Evolutionary conservation across 495 filamentous ascomycete genomes (phyloP).

Genomic region (Coniosporium apollinis): DNA sequence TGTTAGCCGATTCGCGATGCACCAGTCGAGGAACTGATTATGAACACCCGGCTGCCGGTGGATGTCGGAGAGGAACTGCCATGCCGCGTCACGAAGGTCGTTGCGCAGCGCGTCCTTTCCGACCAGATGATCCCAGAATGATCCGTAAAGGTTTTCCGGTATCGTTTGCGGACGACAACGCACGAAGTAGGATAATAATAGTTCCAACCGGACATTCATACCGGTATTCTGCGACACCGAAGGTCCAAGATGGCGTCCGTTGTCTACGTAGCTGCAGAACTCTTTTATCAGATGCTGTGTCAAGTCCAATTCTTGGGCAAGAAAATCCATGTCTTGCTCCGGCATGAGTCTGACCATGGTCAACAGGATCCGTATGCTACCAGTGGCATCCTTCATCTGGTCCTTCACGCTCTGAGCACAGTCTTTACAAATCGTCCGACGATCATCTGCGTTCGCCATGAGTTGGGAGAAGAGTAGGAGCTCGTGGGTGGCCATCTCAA

Average conservation of each 20-base stretch:
- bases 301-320: background rate
- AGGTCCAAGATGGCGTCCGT: too few species aligned
- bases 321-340: background rate
- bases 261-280: background rate
- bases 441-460: conserved; percentile 1
- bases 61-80: conserved; percentile 25
- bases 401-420: conserved; percentile 9
- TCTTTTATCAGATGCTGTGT: background rate
- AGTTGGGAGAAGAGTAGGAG: background rate
- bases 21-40: conserved; percentile 40
- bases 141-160: conserved; percentile 34
- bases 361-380: conserved; percentile 2
- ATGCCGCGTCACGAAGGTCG: conserved; percentile 41
- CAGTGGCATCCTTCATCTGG: conserved; percentile 1
- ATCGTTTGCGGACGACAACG: background rate
- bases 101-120: conserved; percentile 37
- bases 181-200: too few species aligned
- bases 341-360: background rate
- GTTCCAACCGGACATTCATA: too few species aligned
- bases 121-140: conserved; percentile 52
- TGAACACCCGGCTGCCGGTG: background rate
- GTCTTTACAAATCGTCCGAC: conserved; percentile 10
- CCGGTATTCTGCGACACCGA: too few species aligned
- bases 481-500: background rate
- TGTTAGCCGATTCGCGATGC: conserved; percentile 50